phyloP scores from a whole-genome alignment of 441 rosid species.

The Pelargonium cotyledonis region DNA sequence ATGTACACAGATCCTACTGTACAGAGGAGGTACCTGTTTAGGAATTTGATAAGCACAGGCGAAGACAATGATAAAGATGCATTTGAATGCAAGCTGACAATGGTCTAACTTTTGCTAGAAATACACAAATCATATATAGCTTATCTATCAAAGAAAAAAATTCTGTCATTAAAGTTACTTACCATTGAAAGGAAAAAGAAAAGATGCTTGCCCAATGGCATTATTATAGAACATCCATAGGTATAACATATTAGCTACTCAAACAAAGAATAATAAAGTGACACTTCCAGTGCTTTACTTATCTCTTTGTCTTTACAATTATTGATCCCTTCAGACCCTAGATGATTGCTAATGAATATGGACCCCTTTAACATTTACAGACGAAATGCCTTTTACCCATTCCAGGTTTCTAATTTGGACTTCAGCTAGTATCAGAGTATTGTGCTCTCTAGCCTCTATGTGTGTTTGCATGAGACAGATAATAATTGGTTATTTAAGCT shows the following conservation, averaged over 20 bases:
- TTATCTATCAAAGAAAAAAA: neutral
- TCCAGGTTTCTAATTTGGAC: too few species aligned
- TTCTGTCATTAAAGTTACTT: neutral
- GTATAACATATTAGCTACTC: neutral
- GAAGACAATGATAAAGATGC: neutral
- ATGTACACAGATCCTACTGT: slow-evolving; percentile 92
- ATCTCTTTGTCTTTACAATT: neutral
- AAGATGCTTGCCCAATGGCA: slow-evolving; percentile 2
- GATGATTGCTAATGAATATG: too few species aligned
- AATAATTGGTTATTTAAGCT: neutral
- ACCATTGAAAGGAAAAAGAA: neutral
- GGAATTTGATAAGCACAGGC: slow-evolving; percentile 13
- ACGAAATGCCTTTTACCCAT: neutral
- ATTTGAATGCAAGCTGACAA: neutral
- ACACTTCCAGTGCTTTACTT: neutral
- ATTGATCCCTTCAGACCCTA: neutral
- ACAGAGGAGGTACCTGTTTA: slow-evolving; percentile 73
- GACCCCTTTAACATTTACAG: too few species aligned
- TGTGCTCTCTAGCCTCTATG: too few species aligned
- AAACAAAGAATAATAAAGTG: neutral
- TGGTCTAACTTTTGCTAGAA: neutral
- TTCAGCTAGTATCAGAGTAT: too few species aligned
- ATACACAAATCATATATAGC: neutral
- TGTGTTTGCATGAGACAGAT: neutral
- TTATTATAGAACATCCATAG: neutral